A percentile compares a stretch with the other conserved stretches of the same genome.
Conservation (phyloP, 2,329 filamentous ascomycete genomes). For the Verticillium tricorpus region DNA sequence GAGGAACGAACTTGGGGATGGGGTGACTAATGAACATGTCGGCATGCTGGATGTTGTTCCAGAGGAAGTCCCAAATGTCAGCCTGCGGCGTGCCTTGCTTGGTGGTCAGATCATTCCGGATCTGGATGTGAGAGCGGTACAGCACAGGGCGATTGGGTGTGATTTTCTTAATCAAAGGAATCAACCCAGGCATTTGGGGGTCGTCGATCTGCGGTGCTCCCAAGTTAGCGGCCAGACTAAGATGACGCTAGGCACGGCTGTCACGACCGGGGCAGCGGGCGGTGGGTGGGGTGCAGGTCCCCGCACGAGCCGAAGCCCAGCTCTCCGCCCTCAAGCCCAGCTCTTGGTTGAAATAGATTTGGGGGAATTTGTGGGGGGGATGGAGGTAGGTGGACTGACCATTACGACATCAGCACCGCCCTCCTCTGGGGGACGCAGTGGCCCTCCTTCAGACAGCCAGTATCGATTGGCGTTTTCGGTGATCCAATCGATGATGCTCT, state of each 20-base stretch:
- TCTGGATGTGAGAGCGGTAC: constrained; percentile 80
- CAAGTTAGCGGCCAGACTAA: not conserved
- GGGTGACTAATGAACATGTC: constrained; percentile 83
- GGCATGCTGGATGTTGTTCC: constrained; percentile 63
- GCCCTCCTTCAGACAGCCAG: constrained; percentile 66
- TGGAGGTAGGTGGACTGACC: constrained; percentile 29
- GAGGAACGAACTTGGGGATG: constrained; percentile 69
- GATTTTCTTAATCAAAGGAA: constrained; percentile 66
- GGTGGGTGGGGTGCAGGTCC: not conserved
- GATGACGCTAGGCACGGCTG: not conserved
- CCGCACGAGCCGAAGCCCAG: not conserved
- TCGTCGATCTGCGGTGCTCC: constrained; percentile 58
- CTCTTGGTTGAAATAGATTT: no score
- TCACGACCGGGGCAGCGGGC: constrained; percentile 1
- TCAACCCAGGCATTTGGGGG: constrained; percentile 77
- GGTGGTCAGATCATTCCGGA: constrained; percentile 68
- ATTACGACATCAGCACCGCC: constrained; percentile 75
- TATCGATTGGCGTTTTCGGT: constrained; percentile 68
- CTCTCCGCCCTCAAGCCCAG: not conserved
- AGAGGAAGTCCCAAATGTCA: constrained; percentile 72
- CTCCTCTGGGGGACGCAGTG: constrained; percentile 57
- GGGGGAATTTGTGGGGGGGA: not conserved
- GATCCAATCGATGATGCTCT: constrained; percentile 66
- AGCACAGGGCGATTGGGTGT: constrained; percentile 73
- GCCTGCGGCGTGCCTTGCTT: constrained; percentile 61